Conservation (phyloP, 2,329 filamentous ascomycete species). For the Boeremia lycopersici region DNA sequence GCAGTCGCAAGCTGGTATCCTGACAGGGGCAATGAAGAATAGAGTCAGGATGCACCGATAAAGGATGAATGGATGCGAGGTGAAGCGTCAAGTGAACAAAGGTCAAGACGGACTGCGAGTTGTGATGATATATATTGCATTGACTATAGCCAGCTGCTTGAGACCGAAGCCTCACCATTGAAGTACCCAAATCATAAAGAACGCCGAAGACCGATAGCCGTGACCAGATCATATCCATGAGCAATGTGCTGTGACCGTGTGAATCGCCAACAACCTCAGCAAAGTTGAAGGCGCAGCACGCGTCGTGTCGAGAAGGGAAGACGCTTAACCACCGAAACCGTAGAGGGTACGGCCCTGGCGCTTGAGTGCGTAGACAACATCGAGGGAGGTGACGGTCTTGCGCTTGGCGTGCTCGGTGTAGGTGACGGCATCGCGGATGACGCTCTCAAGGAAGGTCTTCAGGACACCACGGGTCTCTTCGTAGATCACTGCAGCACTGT, state of each 20-base stretch:
- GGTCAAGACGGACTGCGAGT: not conserved
- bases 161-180: conserved; percentile 31
- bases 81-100: not conserved
- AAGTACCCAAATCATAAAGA: conserved; percentile 36
- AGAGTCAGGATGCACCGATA: not conserved
- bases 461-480: conserved; percentile 78
- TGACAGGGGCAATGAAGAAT: not conserved
- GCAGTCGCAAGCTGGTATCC: conserved; percentile 33
- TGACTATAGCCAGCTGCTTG: conserved; percentile 34
- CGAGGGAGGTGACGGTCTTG: conserved; percentile 76
- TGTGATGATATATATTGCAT: conserved; percentile 27
- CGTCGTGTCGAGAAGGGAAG: conserved; percentile 27
- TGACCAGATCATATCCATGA: conserved; percentile 36
- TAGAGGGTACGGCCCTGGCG: conserved; percentile 75
- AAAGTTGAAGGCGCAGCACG: conserved; percentile 16
- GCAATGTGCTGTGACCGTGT: conserved; percentile 29
- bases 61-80: not conserved
- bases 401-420: conserved; percentile 83
- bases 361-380: conserved; percentile 69
- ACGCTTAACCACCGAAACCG: conserved; percentile 82
- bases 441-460: conserved; percentile 78
- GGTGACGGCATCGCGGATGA: conserved; percentile 78
- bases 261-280: conserved; percentile 57
- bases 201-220: conserved; percentile 42
- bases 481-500: conserved; percentile 67